Evolutionary conservation across 306 rosid genomes (phyloP), one percentile per base, ranked within the genome.

Genomic region (Myrica gale): DNA sequence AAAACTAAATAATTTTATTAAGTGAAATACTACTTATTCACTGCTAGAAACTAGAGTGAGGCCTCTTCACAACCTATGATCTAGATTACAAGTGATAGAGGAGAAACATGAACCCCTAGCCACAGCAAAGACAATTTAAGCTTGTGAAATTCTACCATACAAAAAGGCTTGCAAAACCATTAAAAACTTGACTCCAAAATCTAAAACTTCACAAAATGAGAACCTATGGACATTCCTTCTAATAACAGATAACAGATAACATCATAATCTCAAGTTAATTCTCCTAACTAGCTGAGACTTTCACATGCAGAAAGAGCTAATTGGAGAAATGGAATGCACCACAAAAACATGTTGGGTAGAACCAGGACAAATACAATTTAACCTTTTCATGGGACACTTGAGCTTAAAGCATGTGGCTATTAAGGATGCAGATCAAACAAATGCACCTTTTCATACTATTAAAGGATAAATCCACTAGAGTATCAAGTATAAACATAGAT

Each of bases 151-250:
- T 55, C 32, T 3, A 52, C 9, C 19, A 55, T 55, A 8, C 61
- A 55, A 19, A 56, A 7, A 9, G 62, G 37, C 26, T 57, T 7
- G 13, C 54, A 19, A 68, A n/a, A 74, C 56, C 74, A 45, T 74
- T 20, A 32, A 46, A 80, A 76, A 72, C 62, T 52, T 75, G 7
- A 62, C 60, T 76, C 52, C 53, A 78, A 32, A 32, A 69, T 74
- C 45, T 72, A 20, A 71, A 41, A 71, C 19, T 63, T 66, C 67
- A 66, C 65, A 43, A 57, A 58, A 53, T 45, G 54, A 72, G 70
- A 60, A 55, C 44, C 68, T 71, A 67, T 67, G 65, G 69, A 75
- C 76, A 50, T 71, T 3, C 55, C 73, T 58, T 42, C 65, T 67
- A 50, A n/a, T 72, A 52, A 68, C 72, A 73, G 57, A 21, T 9